phyloP scores from a whole-genome alignment of 306 rosid species.

The Hippophae tibetana region DNA sequence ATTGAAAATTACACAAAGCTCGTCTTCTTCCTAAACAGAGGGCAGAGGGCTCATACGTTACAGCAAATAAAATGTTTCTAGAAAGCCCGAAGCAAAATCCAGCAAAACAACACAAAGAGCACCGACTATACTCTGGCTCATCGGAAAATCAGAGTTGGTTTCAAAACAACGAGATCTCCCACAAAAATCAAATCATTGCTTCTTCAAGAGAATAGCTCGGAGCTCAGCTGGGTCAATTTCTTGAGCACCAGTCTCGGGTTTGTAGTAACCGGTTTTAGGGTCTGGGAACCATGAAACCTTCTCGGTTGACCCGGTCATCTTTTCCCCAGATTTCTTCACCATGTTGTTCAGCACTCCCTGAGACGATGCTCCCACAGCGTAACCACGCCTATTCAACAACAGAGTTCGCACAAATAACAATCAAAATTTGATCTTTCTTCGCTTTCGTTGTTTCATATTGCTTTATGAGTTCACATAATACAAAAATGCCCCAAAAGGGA shows the following conservation, averaged over 20 bases:
- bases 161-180: neutral
- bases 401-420: neutral
- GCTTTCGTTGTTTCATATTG: neutral
- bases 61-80: too few relatives aligned
- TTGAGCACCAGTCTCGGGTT: constrained; percentile 48
- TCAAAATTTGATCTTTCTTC: neutral
- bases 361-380: constrained; percentile 37
- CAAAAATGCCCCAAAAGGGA: constrained; percentile 1
- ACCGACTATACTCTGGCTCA: too few relatives aligned
- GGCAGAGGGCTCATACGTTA: too few relatives aligned
- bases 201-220: constrained; percentile 50
- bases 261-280: constrained; percentile 77
- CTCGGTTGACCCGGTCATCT: constrained; percentile 11
- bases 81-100: too few relatives aligned
- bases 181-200: constrained; percentile 13
- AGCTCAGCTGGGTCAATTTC: constrained; percentile 76
- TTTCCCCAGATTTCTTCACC: constrained; percentile 39
- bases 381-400: constrained; percentile 52
- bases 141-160: too few relatives aligned
- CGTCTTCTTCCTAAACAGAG: too few relatives aligned
- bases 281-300: constrained; percentile 87
- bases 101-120: too few relatives aligned
- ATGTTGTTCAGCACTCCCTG: constrained; percentile 34
- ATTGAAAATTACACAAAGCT: too few relatives aligned
- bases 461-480: neutral